phyloP scores from a whole-genome alignment of 768 basidiomycete species.

The Boletus speciosus region DNA sequence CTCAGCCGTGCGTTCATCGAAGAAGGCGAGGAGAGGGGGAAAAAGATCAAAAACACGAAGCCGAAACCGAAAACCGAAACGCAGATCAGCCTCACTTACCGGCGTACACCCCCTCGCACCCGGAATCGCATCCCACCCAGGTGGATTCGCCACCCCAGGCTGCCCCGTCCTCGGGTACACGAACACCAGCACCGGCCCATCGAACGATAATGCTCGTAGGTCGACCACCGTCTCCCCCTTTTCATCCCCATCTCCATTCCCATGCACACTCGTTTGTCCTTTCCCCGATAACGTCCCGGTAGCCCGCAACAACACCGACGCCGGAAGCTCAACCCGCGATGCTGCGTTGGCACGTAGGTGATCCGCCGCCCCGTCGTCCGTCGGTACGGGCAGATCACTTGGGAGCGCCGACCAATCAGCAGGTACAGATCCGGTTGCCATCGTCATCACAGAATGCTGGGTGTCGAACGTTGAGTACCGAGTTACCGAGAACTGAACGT shows the following conservation, averaged over 20 bases:
- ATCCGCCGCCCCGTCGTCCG: constrained; percentile 15
- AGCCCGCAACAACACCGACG: constrained; percentile 3
- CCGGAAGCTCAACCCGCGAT: background rate
- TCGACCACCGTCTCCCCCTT: background rate
- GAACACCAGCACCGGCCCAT: constrained; percentile 20
- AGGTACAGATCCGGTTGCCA: background rate
- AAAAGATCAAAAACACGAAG: background rate
- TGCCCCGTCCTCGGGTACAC: constrained; percentile 21
- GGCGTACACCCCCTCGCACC: constrained; percentile 25
- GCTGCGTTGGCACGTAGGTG: constrained; percentile 1
- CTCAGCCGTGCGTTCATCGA: background rate
- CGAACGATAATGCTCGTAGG: constrained; percentile 13
- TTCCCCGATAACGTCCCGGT: background rate
- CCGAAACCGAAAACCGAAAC: background rate
- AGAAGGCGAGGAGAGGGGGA: background rate
- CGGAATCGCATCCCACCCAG: constrained; percentile 23
- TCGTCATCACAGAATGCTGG: background rate
- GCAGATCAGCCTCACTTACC: constrained; percentile 1
- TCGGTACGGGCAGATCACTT: constrained; percentile 7
- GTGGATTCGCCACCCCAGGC: constrained; percentile 10
- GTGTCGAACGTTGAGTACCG: too few species aligned
- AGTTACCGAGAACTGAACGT: background rate
- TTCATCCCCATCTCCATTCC: background rate
- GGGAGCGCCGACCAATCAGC: constrained; percentile 14
- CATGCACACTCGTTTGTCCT: too few species aligned